phyloP scores from a whole-genome alignment of 805 yeast genomes.

The Zygotorulaspora chibaensis region DNA sequence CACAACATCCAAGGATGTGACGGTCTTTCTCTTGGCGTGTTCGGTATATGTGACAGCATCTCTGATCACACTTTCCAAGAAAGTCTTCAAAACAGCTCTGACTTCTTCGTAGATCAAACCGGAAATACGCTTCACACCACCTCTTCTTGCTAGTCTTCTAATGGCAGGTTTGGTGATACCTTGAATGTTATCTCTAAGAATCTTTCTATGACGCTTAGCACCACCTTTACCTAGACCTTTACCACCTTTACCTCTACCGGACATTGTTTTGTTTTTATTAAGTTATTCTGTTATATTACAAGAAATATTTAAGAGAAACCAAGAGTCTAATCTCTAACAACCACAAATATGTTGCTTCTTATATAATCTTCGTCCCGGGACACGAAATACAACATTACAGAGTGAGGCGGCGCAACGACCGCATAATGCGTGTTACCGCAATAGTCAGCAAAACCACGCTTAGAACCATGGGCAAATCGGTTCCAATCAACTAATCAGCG shows the following conservation, averaged over 20 bases:
- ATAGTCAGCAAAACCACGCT: background rate
- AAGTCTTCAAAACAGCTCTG: slow-evolving; percentile 92
- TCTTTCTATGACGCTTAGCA: slow-evolving; percentile 99
- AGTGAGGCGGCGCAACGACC: background rate
- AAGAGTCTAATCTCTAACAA: background rate
- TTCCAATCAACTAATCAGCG: background rate
- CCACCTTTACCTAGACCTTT: slow-evolving; percentile 99
- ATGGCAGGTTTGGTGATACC: slow-evolving; percentile 99
- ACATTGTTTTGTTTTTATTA: slow-evolving; percentile 49
- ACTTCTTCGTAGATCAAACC: slow-evolving; percentile 98
- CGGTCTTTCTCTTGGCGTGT: slow-evolving; percentile 99
- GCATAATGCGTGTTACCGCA: background rate
- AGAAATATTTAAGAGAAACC: background rate
- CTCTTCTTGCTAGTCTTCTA: slow-evolving; percentile 99
- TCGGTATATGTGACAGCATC: slow-evolving; percentile 99
- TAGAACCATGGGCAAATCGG: background rate
- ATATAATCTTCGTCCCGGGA: background rate
- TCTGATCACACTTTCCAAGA: slow-evolving; percentile 95
- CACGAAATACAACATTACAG: background rate
- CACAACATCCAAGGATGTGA: slow-evolving; percentile 96
- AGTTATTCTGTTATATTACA: slow-evolving; percentile 5
- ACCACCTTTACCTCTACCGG: slow-evolving; percentile 99
- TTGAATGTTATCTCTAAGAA: slow-evolving; percentile 98
- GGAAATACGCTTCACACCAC: slow-evolving; percentile 99
- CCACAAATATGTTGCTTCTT: background rate